Evolutionary conservation across 805 yeast species (phyloP).

Genomic region (Priceomyces haplophilus): DNA sequence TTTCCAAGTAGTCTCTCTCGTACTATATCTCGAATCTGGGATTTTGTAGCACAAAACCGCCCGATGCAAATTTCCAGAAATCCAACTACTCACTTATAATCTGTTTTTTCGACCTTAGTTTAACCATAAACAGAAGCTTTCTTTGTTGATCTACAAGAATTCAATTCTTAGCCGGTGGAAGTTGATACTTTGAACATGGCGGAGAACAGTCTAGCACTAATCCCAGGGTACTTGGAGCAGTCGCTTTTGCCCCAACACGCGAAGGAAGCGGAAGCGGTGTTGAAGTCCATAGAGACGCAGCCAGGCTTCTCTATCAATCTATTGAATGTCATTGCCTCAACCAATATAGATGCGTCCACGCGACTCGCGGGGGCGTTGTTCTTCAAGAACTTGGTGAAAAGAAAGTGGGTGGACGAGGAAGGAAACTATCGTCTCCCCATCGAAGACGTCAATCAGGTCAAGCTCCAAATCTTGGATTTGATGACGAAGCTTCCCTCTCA

Average conservation of each 20-base stretch:
- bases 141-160: neutral
- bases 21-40: neutral
- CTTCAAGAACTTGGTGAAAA: slow-evolving; percentile 80
- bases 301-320: slow-evolving; percentile 76
- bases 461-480: slow-evolving; percentile 73
- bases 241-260: slow-evolving; percentile 65
- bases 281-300: slow-evolving; percentile 59
- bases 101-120: neutral
- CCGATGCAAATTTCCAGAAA: neutral
- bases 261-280: slow-evolving; percentile 61
- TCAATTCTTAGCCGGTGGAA: neutral
- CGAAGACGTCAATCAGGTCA: slow-evolving; percentile 65
- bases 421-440: slow-evolving; percentile 67
- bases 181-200: slow-evolving; percentile 18
- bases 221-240: slow-evolving; percentile 55
- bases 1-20: no score
- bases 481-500: slow-evolving; percentile 81
- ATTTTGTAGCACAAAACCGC: slow-evolving; percentile 2
- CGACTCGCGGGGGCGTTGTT: slow-evolving; percentile 87
- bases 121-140: no score
- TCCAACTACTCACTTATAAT: no score
- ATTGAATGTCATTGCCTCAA: slow-evolving; percentile 72
- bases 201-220: slow-evolving; percentile 42
- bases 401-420: slow-evolving; percentile 88
- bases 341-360: slow-evolving; percentile 49